phyloP scores from a whole-genome alignment of 306 rosid species.

The Parietaria judaica region DNA sequence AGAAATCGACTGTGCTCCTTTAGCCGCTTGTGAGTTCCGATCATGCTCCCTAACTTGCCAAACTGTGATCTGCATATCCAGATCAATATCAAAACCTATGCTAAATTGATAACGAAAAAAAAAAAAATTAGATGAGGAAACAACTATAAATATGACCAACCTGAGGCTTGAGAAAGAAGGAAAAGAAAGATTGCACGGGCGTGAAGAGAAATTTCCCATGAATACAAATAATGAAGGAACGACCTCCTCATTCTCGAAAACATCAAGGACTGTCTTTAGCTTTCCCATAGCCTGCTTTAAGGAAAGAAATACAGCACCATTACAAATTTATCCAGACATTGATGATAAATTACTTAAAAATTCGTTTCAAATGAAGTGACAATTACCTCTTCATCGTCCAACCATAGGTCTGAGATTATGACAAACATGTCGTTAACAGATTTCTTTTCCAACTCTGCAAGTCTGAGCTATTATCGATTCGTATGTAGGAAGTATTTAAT shows the following conservation, averaged over 20 bases:
- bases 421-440: slow-evolving; percentile 84
- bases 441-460: slow-evolving; percentile 58
- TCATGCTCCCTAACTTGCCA: slow-evolving; percentile 73
- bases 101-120: slow-evolving; percentile 9
- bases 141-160: slow-evolving; percentile 27
- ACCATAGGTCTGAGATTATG: slow-evolving; percentile 77
- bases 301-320: slow-evolving; percentile 34
- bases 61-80: slow-evolving; percentile 58
- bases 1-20: slow-evolving; percentile 64
- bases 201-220: slow-evolving; percentile 93
- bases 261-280: slow-evolving; percentile 60
- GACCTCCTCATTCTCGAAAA: slow-evolving; percentile 66
- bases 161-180: slow-evolving; percentile 64
- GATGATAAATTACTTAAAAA: background rate
- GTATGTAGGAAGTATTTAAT: slow-evolving; percentile 28
- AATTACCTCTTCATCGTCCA: slow-evolving; percentile 84
- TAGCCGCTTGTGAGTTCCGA: slow-evolving; percentile 62
- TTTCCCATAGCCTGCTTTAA: slow-evolving; percentile 74
- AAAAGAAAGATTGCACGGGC: slow-evolving; percentile 78
- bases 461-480: slow-evolving; percentile 60
- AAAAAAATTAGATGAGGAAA: slow-evolving; percentile 1
- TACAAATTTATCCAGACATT: slow-evolving; percentile 18
- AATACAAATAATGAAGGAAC: slow-evolving; percentile 85
- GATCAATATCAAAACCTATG: slow-evolving; percentile 13
- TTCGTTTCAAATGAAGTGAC: slow-evolving; percentile 8